Evolutionary conservation across 1,284 basidiomycete species (phyloP), one percentile per base, ranked within the genome.

Genomic region (Papiliotrema flavescens): DNA sequence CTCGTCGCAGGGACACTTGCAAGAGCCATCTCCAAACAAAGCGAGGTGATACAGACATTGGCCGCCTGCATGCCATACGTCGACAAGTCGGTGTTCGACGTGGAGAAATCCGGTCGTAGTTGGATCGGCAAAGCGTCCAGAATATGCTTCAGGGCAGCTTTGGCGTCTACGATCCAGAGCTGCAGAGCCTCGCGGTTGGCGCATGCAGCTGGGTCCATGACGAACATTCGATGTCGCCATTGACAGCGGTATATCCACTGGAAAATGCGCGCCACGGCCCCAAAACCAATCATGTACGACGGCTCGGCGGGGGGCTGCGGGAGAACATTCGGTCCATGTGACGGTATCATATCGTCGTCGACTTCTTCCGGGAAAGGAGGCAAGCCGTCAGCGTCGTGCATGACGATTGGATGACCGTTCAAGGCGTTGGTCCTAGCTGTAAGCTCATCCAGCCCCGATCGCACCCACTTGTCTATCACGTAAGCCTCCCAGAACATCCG

Each of bases 211-310:
- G 11, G 45, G 24, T 47, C 45, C 14, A 6, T 35, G n/a, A n/a
- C 15, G 15, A 32, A 24, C 19, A n/a, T 22, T 7, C 45, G n/a
- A 28, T 47, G 45, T 7, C 32, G 45, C 45, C 45, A 47, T 23
- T 28, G 45, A 47, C 45, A 47, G n/a, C 24, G 45, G 20, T 47
- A 47, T 28, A 47, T 47, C 45, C 45, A 47, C 24, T 32, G 45
- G 17, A 47, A 47, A 7, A 47, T n/a, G n/a, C 32, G 24, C 17
- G 45, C 45, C 11, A 47, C 24, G n/a, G 32, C 24, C 11, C 17
- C 32, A 20, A 47, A 47, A n/a, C 45, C 45, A 8, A 47, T 22
- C 45, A 47, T 47, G 45, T 32, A 47, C 9, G 45, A 47, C 11
- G 20, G 17, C 3, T 17, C 15, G 3, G 7, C 24, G 24, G 28